A percentile compares a stretch with the other conserved stretches of the same genome.
Evolutionary conservation across 768 basidiomycete species (phyloP).

Genomic region (Pulveroboletus sp.): DNA sequence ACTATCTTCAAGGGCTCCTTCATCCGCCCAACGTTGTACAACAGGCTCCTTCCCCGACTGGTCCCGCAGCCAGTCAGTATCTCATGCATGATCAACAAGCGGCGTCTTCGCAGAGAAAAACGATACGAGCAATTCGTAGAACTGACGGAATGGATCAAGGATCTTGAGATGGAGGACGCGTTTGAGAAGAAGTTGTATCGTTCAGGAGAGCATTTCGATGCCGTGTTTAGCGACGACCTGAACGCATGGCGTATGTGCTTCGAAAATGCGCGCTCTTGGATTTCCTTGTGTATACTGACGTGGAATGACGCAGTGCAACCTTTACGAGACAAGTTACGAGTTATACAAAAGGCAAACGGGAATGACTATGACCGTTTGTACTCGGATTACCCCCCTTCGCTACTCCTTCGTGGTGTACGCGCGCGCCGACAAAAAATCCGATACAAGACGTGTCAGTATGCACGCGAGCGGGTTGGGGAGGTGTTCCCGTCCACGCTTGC

Average conservation of each 20-base stretch:
- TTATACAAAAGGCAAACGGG: constrained; percentile 32
- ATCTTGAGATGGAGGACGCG: constrained; percentile 33
- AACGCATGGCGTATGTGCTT: constrained; percentile 21
- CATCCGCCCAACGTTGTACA: constrained; percentile 57
- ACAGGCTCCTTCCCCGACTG: constrained; percentile 73
- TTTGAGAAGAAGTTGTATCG: constrained; percentile 35
- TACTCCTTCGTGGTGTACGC: constrained; percentile 45
- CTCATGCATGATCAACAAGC: constrained; percentile 58
- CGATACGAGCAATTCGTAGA: constrained; percentile 37
- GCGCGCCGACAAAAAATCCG: constrained; percentile 57
- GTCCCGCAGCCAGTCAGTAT: constrained; percentile 74
- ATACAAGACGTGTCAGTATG: constrained; percentile 60
- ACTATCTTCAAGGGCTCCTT: constrained; percentile 70
- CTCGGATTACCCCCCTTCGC: constrained; percentile 42
- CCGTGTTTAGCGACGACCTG: constrained; percentile 26
- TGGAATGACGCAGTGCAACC: constrained; percentile 32
- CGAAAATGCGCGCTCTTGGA: too few species aligned
- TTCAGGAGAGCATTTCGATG: constrained; percentile 13
- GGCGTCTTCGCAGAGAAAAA: constrained; percentile 40
- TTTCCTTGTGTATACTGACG: constrained; percentile 1
- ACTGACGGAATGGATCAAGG: constrained; percentile 32
- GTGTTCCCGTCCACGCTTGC: constrained; percentile 43
- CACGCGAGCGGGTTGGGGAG: constrained; percentile 63
- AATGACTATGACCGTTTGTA: constrained; percentile 40
- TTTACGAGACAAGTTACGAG: constrained; percentile 27